Conservation (phyloP, 345 rosid genomes). For the Euphorbia lathyris region DNA sequence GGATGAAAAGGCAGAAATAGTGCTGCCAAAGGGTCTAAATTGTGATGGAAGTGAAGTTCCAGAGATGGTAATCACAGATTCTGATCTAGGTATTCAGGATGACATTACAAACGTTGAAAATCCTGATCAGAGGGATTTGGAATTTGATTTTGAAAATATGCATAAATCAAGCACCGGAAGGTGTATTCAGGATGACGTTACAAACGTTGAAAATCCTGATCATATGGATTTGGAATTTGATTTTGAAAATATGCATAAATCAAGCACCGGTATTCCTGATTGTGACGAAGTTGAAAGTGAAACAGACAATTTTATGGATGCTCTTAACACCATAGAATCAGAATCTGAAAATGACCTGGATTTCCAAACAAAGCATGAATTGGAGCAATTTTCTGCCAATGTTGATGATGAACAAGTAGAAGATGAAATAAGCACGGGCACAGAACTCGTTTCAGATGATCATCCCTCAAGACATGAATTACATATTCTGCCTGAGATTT, state of each 20-base stretch:
- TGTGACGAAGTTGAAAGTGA: slow-evolving; percentile 69
- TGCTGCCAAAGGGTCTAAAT: slow-evolving; percentile 39
- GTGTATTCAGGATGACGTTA: slow-evolving; percentile 25
- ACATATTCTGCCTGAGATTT: slow-evolving; percentile 19
- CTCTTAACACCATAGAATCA: slow-evolving; percentile 73
- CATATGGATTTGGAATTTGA: slow-evolving; percentile 25
- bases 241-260: slow-evolving; percentile 30
- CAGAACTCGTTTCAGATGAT: slow-evolving; percentile 18
- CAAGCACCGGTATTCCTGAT: slow-evolving; percentile 39
- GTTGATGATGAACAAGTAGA: slow-evolving; percentile 23
- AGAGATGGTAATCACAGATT: slow-evolving; percentile 28
- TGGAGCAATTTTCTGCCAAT: slow-evolving; percentile 26
- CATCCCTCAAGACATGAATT: slow-evolving; percentile 28
- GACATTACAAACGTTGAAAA: slow-evolving; percentile 19
- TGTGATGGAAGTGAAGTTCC: slow-evolving; percentile 33
- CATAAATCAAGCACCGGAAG: slow-evolving; percentile 34
- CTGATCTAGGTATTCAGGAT: slow-evolving; percentile 30
- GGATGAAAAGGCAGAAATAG: slow-evolving; percentile 83
- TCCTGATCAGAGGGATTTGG: slow-evolving; percentile 28
- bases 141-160: slow-evolving; percentile 28
- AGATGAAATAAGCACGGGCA: slow-evolving; percentile 18
- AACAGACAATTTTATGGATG: slow-evolving; percentile 72
- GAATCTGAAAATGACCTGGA: slow-evolving; percentile 64
- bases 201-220: slow-evolving; percentile 23
- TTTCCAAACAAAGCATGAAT: slow-evolving; percentile 47